These are phyloP conservation scores for Apiospora malaysiana DNA, from an alignment of 2,329 filamentous ascomycete species.

Conservation along the genomic window DNA sequence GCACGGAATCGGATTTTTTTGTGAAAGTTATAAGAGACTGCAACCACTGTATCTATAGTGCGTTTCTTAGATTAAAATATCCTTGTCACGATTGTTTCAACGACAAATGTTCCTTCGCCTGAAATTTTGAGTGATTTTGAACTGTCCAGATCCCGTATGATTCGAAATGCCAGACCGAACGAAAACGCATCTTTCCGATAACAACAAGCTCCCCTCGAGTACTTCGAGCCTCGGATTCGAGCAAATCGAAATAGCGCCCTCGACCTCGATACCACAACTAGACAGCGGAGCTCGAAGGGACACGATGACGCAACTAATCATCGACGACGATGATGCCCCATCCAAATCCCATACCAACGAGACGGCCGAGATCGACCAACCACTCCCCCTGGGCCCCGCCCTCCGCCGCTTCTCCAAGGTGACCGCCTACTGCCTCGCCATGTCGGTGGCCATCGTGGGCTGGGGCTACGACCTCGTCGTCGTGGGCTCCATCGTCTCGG, in stretches of 20 bases:
- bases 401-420: constrained; percentile 23
- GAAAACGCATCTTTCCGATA: not conserved
- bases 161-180: not conserved
- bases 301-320: not conserved
- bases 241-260: not conserved
- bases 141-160: no score
- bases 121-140: no score
- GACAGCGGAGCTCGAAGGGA: not conserved
- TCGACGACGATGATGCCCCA: not conserved
- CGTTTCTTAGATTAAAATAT: no score
- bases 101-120: no score
- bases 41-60: no score
- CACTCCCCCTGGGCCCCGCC: constrained; percentile 16
- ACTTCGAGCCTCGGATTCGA: not conserved
- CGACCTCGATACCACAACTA: no score
- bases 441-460: constrained; percentile 23
- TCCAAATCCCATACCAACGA: not conserved
- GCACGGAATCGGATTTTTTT: no score
- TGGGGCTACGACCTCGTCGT: constrained; percentile 26
- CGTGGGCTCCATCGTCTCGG: constrained; percentile 22
- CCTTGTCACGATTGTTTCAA: no score
- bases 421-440: constrained; percentile 23
- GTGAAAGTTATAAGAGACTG: no score
- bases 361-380: not conserved
- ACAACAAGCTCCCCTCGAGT: not conserved